Base-by-base conservation (phyloP, 2,329 filamentous ascomycete species). In the Dactylellina cionopaga region DNA sequence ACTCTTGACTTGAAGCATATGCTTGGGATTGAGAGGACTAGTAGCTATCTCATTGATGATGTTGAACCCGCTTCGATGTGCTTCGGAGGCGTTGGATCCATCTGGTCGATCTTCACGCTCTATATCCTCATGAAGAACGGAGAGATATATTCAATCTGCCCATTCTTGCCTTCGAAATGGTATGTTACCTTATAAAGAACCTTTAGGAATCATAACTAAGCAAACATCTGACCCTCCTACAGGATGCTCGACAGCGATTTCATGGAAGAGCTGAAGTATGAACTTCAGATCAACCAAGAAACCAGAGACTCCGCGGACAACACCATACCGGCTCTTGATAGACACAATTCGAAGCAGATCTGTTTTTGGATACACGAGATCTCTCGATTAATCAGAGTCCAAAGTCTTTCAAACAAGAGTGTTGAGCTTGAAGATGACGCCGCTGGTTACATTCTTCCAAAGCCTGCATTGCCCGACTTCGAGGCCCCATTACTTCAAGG, bases 51-150 rank as follows among this genome's bases (percentile, higher is more conserved):
- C 93, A 98, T 79, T 87, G 89, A 96, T 69, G 93, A 98, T 79
- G 96, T 99, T 89, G 91, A 97, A 78, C 92, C 96, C 19, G 92
- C 92, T 2, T 89, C 93, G 1, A 92, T 93, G 54, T 91, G 89
- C 79, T 99, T 99, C 81, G 94, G 92, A 11, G 92, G 92, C 59
- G 85, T 84, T 35, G 86, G 88, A 75, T 83, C 87, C 77, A 85
- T 86, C 1, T 99, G 95, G 95, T 91, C 92, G 5, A 88, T 93
- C 7, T 97, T 97, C 91, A 98, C 95, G 0, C 84, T 99, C 9
- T 99, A 94, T 92, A 83, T 98, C 55, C 92, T 93, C n/a, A 99
- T 97, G 90, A 88, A 88, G 35, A 90, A 92, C 70, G 95, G 95
- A 2, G 93, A 97, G 78, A 86, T 98, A 4, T 99, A 99, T 78